Evolutionary conservation across 2,329 filamentous ascomycete species (phyloP), one percentile per base, ranked within the genome.

Genomic region (Penicillium digitatum): DNA sequence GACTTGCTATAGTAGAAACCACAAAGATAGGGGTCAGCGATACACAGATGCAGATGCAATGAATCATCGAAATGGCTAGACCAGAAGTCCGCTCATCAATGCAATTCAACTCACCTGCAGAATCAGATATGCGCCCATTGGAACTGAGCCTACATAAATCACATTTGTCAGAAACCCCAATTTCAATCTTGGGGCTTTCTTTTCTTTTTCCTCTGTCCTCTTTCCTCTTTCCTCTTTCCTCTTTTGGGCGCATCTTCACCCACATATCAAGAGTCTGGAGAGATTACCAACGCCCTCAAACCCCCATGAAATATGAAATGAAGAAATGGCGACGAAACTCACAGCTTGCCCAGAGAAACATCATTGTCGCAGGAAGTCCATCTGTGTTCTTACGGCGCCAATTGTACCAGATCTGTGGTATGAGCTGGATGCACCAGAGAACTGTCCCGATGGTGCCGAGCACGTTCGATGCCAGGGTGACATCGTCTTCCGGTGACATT

Each of bases 331-430:
- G 16, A 20, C 8, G 20, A 11, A 37, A 66, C 69, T 45, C 61
- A 72, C 82, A 83, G 31, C 78, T 65, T n/a, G 81, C 82, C 83
- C 84, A 87, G 1, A 86, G 68, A 58, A 86, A 81, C 75, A 86
- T 80, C 83, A 87, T 87, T 20, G 70, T 62, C 0, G 76, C 77
- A 0, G 84, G 84, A 2, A 87, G 70, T 2, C 84, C 84, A 37
- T 86, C 82, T 0, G 83, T 86, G 56, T 77, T 79, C 65, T 87
- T 86, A 12, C 73, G 78, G 20, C 77, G 75, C 78, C 81, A 86
- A 66, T 85, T 87, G 56, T 81, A 78, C 80, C 81, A 85, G 73
- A 87, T 85, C 61, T 77, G 74, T 12, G 69, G 68, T 16, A 74
- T 60, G 37, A 75, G 56, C 58, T 77, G 65, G 51, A 75, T 62